phyloP scores from a whole-genome alignment of 345 rosid genomes.

The Gossypium turneri region DNA sequence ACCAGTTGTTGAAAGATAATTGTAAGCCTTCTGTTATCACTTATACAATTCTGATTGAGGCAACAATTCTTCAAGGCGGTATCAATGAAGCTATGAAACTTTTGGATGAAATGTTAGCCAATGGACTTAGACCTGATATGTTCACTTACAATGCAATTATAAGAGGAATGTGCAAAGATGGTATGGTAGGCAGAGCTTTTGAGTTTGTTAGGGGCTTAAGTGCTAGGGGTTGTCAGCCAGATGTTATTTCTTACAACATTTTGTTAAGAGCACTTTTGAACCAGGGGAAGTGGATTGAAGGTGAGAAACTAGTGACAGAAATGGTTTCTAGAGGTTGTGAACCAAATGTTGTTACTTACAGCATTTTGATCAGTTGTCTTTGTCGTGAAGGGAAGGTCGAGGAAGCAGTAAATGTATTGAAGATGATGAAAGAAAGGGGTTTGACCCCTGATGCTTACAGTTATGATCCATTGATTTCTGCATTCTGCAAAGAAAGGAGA shows the following conservation, averaged over 20 bases:
- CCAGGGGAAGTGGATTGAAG: conserved; percentile 67
- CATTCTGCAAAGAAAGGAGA: conserved; percentile 65
- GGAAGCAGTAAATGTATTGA: conserved; percentile 56
- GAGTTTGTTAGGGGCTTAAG: conserved; percentile 49
- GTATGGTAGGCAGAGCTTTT: conserved; percentile 50
- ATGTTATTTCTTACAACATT: conserved; percentile 64
- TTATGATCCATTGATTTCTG: conserved; percentile 80
- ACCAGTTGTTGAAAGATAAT: conserved; percentile 53
- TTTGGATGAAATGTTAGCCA: conserved; percentile 68
- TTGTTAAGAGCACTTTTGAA: conserved; percentile 57
- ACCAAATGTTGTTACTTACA: conserved; percentile 67
- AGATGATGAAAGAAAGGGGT: conserved; percentile 56
- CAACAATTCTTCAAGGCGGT: conserved; percentile 51
- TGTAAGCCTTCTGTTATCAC: conserved; percentile 74
- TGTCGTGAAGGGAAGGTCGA: conserved; percentile 65
- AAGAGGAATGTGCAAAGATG: conserved; percentile 74
- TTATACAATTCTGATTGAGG: conserved; percentile 83
- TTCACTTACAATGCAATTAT: conserved; percentile 63
- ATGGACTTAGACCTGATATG: conserved; percentile 66
- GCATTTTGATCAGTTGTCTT: conserved; percentile 58
- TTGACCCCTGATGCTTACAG: conserved; percentile 65
- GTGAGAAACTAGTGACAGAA: conserved; percentile 55
- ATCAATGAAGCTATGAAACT: conserved; percentile 65
- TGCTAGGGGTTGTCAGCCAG: conserved; percentile 54
- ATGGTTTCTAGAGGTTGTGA: conserved; percentile 53